Evolutionary conservation across 1,284 basidiomycete species (phyloP), one percentile per base, ranked within the genome.

Genomic region (Trichosporon inkin): DNA sequence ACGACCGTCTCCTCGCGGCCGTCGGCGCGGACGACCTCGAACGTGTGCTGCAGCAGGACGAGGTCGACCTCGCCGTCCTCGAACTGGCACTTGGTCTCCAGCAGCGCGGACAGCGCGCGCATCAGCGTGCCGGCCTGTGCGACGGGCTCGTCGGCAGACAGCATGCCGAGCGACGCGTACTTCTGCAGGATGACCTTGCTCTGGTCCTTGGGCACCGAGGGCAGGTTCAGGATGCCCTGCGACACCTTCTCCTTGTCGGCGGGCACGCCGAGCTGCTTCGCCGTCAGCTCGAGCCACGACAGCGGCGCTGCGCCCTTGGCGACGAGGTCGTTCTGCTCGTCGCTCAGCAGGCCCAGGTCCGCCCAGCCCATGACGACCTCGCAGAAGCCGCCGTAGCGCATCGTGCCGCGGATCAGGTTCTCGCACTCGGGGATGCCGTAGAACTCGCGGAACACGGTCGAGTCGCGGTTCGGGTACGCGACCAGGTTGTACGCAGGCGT

Each of bases 331-430:
- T 92, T 89, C 67, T 83, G 82, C 32, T 80, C 80, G 67, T 88
- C 85, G 74, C 91, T 85, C 64, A 99, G 81, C 85, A 90, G 95
- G 28, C 93, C 93, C 56, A 97, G 81, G 72, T 90, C 83, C 54
- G 96, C 92, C 65, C 97, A 84, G 6, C 87, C 87, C 70, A 85
- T 86, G 78, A 99, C 88, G 78, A 99, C 96, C 79, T 91, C 88
- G n/a, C 93, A 93, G 90, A 98, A 98, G 62, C 94, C 94, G 75
- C 94, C 91, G 82, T 95, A 99, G 62, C 96, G 85, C 76, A 99
- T 82, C 7, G 96, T 99, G 49, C 96, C 95, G 52, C 96, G 86
- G 61, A 97, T 84, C 61, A 95, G 84, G 10, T 92, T 95, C 81
- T 97, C 85, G 16, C 90, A 91, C 79, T 99, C 95, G 16, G 91